These are phyloP conservation scores for Aureobasidium sp. DNA, from an alignment of 2,329 filamentous ascomycete genomes.

Conservation along the genomic window DNA sequence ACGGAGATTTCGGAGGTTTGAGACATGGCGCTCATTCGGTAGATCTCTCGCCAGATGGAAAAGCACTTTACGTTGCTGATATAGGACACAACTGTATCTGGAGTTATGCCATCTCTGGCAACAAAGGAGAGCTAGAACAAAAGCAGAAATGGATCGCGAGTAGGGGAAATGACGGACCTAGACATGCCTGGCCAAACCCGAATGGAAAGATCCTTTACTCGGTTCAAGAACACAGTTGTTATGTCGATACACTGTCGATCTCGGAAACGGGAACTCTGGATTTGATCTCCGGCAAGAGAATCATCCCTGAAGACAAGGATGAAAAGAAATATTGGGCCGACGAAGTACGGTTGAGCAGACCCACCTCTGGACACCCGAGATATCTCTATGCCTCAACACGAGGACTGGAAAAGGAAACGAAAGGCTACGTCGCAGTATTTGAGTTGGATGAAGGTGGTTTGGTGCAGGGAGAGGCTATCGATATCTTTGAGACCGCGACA, in stretches of 20 bases:
- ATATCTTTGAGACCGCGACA: conserved; percentile 28
- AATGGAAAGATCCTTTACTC: conserved; percentile 25
- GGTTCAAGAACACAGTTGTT: conserved; percentile 29
- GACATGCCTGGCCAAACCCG: conserved; percentile 28
- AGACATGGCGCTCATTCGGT: conserved; percentile 26
- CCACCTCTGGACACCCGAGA: conserved; percentile 18
- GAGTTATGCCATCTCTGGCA: conserved; percentile 17
- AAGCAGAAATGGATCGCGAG: conserved; percentile 23
- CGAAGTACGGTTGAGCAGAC: conserved; percentile 26
- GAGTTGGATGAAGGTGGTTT: conserved; percentile 20
- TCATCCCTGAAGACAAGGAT: conserved; percentile 25
- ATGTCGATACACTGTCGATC: conserved; percentile 26
- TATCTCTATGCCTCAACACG: conserved; percentile 28
- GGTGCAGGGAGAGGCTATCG: conserved; percentile 19
- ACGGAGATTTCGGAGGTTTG: conserved; percentile 27
- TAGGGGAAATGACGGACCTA: conserved; percentile 24
- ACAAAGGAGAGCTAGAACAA: conserved; percentile 13
- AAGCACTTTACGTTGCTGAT: conserved; percentile 24
- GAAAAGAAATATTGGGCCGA: conserved; percentile 28
- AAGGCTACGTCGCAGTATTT: conserved; percentile 26
- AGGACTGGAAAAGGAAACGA: conserved; percentile 23
- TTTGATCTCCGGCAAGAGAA: conserved; percentile 21
- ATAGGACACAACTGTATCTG: conserved; percentile 29
- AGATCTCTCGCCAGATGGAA: conserved; percentile 24
- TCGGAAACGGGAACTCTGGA: conserved; percentile 21